Evolutionary conservation across 1,139 yeast genomes (phyloP), one percentile per base, ranked within the genome.

Genomic region (Yamadazyma siamensis): DNA sequence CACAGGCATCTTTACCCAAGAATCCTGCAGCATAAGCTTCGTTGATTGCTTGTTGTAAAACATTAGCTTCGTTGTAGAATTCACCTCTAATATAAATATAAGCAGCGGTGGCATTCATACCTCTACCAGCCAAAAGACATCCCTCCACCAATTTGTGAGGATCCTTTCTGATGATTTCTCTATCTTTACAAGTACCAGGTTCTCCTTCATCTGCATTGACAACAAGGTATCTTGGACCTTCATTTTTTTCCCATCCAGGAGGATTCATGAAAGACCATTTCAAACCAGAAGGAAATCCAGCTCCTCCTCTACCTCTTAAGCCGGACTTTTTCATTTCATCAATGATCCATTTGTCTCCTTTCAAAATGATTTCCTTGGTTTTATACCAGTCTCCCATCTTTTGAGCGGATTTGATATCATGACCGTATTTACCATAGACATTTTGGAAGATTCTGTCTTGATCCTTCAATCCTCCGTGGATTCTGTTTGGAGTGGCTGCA

Each of bases 191-290:
- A 32, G 95, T 85, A 43, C 95, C 95, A 13, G 95, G 95, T 59
- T 85, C 95, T 50, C 95, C 95, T 61, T 85, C 95, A 67, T 86
- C 95, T 36, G 95, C 95, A 59, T 85, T 85, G 50, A 85, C 87
- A 31, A 85, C 94, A 43, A 85, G 71, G 56, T 85, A 85, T 56
- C 94, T 75, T 40, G 95, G 91, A 14, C 95, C 95, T 13, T 61
- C 65, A 58, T 84, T 84, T 56, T 84, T 85, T 45, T 85, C 94
- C 95, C 95, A 85, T 39, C 91, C 91, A 30, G 95, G 95, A 31
- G 95, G 95, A 62, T 85, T 85, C 95, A 85, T 85, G 54, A 85
- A 85, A 13, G 94, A 82, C 94, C 94, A 85, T 61, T 85, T 85
- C 51, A 85, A 72, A 28, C 95, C 95, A 15, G 88, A 77, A 31